Conservation (phyloP, 495 filamentous ascomycete species). For the Haplographium delicatum region DNA sequence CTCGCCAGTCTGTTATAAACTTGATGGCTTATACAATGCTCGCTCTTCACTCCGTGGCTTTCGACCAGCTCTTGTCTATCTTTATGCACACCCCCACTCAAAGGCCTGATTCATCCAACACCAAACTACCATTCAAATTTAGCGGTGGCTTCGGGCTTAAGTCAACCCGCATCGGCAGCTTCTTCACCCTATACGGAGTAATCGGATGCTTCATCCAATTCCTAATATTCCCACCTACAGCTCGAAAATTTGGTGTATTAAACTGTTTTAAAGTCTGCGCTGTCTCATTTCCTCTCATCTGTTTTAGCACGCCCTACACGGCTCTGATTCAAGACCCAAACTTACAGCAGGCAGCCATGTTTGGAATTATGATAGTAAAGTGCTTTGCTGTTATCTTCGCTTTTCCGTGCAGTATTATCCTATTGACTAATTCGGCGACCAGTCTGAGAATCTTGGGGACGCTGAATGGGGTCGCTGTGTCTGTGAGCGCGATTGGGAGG, state of each 20-base stretch:
- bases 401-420: slow-evolving; percentile 83
- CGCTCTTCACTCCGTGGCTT: slow-evolving; percentile 70
- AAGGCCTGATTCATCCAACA: slow-evolving; percentile 44
- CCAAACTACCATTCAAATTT: slow-evolving; percentile 70
- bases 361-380: slow-evolving; percentile 60
- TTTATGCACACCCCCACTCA: slow-evolving; percentile 71
- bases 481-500: slow-evolving; percentile 70
- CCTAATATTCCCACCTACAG: slow-evolving; percentile 66
- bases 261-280: slow-evolving; percentile 57
- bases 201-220: slow-evolving; percentile 73
- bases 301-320: slow-evolving; percentile 69
- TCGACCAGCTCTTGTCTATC: slow-evolving; percentile 74
- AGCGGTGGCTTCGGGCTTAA: slow-evolving; percentile 68
- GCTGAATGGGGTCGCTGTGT: slow-evolving; percentile 82
- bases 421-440: slow-evolving; percentile 80
- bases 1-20: slow-evolving; percentile 68
- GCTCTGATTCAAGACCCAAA: slow-evolving; percentile 46
- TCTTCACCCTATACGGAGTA: slow-evolving; percentile 72
- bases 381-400: slow-evolving; percentile 68
- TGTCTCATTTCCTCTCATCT: slow-evolving; percentile 58
- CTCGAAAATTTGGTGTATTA: slow-evolving; percentile 63
- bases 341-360: slow-evolving; percentile 35
- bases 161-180: slow-evolving; percentile 67
- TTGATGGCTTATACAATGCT: slow-evolving; percentile 70
- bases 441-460: slow-evolving; percentile 76